Conservation (phyloP, 192 early-diverging fungal genomes). For the Mortierella hygrophila region DNA sequence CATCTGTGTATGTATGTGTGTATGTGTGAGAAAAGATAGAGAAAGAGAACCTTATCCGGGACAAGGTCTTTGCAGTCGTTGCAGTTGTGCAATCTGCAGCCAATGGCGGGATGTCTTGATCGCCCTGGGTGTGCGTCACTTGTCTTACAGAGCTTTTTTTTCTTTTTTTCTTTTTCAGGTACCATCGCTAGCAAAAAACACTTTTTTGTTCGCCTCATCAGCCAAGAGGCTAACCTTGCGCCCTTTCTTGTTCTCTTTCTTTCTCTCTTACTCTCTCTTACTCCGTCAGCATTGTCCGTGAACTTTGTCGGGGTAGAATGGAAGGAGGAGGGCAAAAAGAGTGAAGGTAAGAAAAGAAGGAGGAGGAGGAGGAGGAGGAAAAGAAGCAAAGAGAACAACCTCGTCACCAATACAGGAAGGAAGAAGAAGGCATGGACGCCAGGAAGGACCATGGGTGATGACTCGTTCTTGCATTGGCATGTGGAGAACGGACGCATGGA, state of each 20-base stretch:
- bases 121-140: not conserved
- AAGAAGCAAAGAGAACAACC: no score
- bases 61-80: not conserved
- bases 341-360: not conserved
- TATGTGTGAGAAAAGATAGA: no score
- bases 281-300: not conserved
- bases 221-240: not conserved
- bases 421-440: not conserved
- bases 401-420: not conserved
- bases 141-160: not conserved
- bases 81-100: not conserved
- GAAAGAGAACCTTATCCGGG: not conserved
- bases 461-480: not conserved
- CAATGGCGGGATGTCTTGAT: not conserved
- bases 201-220: no score
- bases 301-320: constrained; percentile 7
- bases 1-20: no score
- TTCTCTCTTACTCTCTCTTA: not conserved
- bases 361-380: not conserved
- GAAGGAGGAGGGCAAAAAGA: not conserved
- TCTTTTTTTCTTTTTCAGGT: not conserved
- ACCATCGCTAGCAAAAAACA: not conserved
- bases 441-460: not conserved
- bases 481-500: not conserved
- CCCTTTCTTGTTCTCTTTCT: not conserved